Evolutionary conservation across 345 rosid species (phyloP).

Genomic region (Populus simonii): DNA sequence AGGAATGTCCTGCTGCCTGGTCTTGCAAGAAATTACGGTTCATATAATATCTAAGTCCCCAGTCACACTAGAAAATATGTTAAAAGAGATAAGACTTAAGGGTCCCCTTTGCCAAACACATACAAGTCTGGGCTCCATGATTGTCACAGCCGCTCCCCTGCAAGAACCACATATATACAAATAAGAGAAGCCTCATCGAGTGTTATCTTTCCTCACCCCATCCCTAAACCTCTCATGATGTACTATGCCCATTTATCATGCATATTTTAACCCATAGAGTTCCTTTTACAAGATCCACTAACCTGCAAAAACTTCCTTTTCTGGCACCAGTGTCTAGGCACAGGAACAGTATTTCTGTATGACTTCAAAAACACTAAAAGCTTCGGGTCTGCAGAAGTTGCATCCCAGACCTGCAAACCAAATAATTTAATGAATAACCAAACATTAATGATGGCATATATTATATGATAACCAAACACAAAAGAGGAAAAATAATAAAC

Average conservation of each 20-base stretch:
- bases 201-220: conserved; percentile 59
- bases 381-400: conserved; percentile 97
- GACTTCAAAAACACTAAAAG: conserved; percentile 89
- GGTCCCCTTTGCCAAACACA: conserved; percentile 71
- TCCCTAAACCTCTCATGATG: conserved; percentile 44
- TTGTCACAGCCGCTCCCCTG: conserved; percentile 91
- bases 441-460: neutral
- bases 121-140: conserved; percentile 96
- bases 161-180: conserved; percentile 98
- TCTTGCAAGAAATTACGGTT: neutral
- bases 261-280: conserved; percentile 28
- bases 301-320: conserved; percentile 99
- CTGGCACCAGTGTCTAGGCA: conserved; percentile 99
- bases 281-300: conserved; percentile 29
- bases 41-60: conserved; percentile 37
- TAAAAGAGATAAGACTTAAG: conserved; percentile 39
- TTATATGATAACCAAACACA: neutral
- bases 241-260: conserved; percentile 45
- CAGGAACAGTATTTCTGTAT: conserved; percentile 92
- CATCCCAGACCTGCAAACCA: conserved; percentile 94
- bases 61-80: conserved; percentile 34
- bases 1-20: neutral
- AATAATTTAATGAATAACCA: neutral
- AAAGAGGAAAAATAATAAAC: neutral
- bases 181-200: conserved; percentile 88